Evolutionary conservation across 192 early-diverging fungal genomes (phyloP).

Genomic region (Entomortierella parvispora): DNA sequence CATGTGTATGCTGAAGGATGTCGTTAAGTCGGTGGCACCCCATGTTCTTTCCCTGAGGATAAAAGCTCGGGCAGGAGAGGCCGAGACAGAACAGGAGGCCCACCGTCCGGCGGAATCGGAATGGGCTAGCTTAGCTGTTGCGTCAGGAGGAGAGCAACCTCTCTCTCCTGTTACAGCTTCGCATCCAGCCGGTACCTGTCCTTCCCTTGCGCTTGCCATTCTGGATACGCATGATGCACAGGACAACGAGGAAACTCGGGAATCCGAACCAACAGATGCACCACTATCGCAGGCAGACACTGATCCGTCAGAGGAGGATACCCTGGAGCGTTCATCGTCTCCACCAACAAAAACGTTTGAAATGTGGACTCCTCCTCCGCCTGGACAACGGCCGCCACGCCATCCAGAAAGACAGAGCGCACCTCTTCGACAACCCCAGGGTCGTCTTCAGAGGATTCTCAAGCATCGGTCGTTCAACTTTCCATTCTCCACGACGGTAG

Average conservation of each 20-base stretch:
- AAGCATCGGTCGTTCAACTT: conserved; percentile 53
- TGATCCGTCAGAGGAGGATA: background rate
- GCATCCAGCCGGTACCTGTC: background rate
- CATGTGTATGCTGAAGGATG: conserved; percentile 12
- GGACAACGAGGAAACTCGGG: no score
- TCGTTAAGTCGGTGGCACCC: conserved; percentile 16
- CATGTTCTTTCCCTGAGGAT: conserved; percentile 7
- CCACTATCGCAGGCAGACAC: background rate
- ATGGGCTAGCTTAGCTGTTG: conserved; percentile 19
- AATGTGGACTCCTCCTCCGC: conserved; percentile 31
- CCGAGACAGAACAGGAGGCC: no score
- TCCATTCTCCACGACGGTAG: conserved; percentile 3
- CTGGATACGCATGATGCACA: no score
- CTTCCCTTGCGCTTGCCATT: background rate
- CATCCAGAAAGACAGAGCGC: background rate
- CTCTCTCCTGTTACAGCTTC: conserved; percentile 31
- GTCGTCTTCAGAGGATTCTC: conserved; percentile 22
- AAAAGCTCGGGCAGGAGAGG: conserved; percentile 3
- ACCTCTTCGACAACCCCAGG: conserved; percentile 10
- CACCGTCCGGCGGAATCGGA: conserved; percentile 6
- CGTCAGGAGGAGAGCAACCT: conserved; percentile 24
- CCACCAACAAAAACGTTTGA: conserved; percentile 9
- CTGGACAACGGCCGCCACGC: background rate
- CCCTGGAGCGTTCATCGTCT: background rate
- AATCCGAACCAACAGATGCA: no score